Conservation (phyloP, 108 stramenopile species). For the Cyclotella distinguenda region DNA sequence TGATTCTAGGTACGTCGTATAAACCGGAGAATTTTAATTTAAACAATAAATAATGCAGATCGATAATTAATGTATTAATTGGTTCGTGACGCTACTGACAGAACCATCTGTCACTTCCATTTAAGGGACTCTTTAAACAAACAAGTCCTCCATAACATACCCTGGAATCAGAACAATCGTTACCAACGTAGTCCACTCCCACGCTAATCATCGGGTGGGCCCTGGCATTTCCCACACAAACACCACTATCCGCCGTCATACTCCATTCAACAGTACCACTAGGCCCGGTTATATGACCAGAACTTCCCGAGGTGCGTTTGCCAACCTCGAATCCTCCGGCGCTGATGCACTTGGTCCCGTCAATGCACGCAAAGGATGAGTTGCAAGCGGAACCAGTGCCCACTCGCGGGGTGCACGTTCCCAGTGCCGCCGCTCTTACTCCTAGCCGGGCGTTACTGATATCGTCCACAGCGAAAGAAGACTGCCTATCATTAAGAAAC, state of each 20-base stretch:
- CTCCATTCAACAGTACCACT: not conserved
- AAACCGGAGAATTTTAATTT: too few species aligned
- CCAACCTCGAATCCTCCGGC: constrained; percentile 7
- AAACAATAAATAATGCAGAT: too few species aligned
- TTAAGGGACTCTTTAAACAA: too few species aligned
- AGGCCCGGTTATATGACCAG: not conserved
- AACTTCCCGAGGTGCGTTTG: not conserved
- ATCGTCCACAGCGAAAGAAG: not conserved
- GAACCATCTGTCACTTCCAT: too few species aligned
- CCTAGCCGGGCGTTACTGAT: not conserved
- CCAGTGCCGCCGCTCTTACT: not conserved
- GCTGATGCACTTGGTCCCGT: not conserved
- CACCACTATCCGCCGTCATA: not conserved
- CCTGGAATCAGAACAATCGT: too few species aligned
- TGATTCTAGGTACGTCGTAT: too few species aligned
- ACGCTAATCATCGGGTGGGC: too few species aligned
- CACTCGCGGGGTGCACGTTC: not conserved
- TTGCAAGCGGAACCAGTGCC: not conserved
- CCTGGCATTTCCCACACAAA: constrained; percentile 1
- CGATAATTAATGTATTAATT: too few species aligned
- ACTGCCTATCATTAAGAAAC: not conserved
- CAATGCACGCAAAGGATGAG: constrained; percentile 8
- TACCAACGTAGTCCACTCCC: too few species aligned
- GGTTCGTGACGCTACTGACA: too few species aligned
- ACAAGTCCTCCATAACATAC: too few species aligned